Percentiles rank a stretch among this genome's conserved stretches.
Evolutionary conservation across 2,329 filamentous ascomycete species (phyloP).

Genomic region (Xylariaceae sp.): DNA sequence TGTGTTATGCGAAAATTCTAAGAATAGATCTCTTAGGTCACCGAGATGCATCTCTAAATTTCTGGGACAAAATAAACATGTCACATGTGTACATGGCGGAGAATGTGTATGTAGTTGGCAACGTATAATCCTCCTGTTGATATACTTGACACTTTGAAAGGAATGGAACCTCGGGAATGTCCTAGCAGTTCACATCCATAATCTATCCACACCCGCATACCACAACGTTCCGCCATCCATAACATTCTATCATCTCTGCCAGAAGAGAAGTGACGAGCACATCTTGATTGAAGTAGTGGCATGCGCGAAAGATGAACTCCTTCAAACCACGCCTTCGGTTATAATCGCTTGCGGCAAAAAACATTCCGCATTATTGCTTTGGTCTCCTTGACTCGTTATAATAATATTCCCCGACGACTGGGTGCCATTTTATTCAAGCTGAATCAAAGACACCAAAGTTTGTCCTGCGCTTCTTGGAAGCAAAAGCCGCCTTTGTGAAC

Average conservation of each 20-base stretch:
- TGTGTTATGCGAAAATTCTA: no score
- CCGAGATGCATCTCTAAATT: no score
- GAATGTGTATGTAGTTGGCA: no score
- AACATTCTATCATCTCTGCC: constrained; percentile 5
- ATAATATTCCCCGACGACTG: constrained; percentile 10
- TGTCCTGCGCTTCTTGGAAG: constrained; percentile 18
- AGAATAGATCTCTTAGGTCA: no score
- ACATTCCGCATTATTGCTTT: neutral
- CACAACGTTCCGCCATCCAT: constrained; percentile 1
- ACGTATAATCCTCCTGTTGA: no score
- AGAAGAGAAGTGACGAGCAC: constrained; percentile 2
- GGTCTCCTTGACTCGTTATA: constrained; percentile 9
- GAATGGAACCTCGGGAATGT: constrained; percentile 4
- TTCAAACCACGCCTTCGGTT: no score
- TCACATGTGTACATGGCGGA: no score
- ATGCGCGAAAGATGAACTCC: no score
- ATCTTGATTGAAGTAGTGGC: no score
- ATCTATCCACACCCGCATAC: constrained; percentile 8
- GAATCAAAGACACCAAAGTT: constrained; percentile 15
- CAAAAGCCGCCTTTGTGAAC: constrained; percentile 15
- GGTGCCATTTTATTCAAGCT: constrained; percentile 16
- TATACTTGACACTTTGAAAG: no score
- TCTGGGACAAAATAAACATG: no score
- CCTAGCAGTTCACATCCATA: constrained; percentile 13
- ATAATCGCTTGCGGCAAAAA: constrained; percentile 5